Conservation (phyloP, 768 basidiomycete species). For the Lentinula boryana region DNA sequence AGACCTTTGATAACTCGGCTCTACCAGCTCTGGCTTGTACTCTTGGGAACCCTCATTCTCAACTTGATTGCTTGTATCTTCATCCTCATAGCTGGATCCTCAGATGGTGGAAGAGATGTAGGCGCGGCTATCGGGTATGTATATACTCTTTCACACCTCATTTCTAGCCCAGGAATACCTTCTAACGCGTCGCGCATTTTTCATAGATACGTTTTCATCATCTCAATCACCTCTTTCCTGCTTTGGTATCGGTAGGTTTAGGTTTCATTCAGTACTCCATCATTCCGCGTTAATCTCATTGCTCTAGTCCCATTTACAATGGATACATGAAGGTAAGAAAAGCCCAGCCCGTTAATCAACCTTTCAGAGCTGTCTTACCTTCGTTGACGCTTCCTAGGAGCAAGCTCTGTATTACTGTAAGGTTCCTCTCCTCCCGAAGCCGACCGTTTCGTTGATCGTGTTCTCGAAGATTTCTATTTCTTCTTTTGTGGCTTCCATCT, state of each 20-base stretch:
- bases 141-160: conserved; percentile 7
- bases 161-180: conserved; percentile 10
- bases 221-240: conserved; percentile 76
- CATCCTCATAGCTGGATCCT: conserved; percentile 71
- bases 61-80: conserved; percentile 91
- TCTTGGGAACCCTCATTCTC: conserved; percentile 72
- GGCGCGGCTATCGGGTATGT: conserved; percentile 79
- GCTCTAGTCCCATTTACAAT: conserved; percentile 84
- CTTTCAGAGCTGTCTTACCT: not conserved
- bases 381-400: conserved; percentile 45
- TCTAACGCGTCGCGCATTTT: not conserved
- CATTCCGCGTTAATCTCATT: conserved; percentile 9
- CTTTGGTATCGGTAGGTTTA: conserved; percentile 85
- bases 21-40: conserved; percentile 92
- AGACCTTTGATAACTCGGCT: conserved; percentile 77
- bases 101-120: conserved; percentile 72
- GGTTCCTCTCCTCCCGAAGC: conserved; percentile 24
- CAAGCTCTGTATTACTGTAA: conserved; percentile 91
- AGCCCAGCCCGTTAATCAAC: not conserved
- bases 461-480: conserved; percentile 80
- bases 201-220: conserved; percentile 72
- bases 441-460: conserved; percentile 21
- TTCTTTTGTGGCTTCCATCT: conserved; percentile 96
- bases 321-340: conserved; percentile 87
- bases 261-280: conserved; percentile 1